Percentiles rank a stretch among this genome's conserved stretches.
These are phyloP conservation scores for Sarcomyxa edulis DNA, from an alignment of 768 basidiomycete species.

Conservation along the genomic window DNA sequence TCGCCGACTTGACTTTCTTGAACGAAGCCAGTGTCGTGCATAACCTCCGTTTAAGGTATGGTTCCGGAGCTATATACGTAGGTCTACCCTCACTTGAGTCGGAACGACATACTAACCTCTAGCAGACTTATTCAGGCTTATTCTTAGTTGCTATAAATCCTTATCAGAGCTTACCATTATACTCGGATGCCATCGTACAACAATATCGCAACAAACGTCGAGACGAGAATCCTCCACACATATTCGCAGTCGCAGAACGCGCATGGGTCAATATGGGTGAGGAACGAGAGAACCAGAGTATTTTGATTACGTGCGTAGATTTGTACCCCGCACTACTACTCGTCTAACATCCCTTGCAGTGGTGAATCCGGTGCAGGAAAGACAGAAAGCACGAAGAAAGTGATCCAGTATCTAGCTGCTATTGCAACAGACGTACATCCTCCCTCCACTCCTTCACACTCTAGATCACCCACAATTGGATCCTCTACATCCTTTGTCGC, in stretches of 20 bases:
- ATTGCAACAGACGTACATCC: constrained; percentile 82
- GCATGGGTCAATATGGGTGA: constrained; percentile 99
- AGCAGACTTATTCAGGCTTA: constrained; percentile 88
- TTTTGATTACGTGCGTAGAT: constrained; percentile 85
- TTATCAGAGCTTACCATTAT: constrained; percentile 87
- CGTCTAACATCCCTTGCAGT: constrained; percentile 33
- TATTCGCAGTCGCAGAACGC: constrained; percentile 94
- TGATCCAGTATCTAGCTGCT: constrained; percentile 97
- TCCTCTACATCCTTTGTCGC: constrained; percentile 41
- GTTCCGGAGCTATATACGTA: constrained; percentile 89
- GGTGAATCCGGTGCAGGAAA: constrained; percentile 99
- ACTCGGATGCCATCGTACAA: constrained; percentile 82
- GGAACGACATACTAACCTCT: constrained; percentile 6
- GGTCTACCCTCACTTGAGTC: constrained; percentile 28
- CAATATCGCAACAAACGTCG: constrained; percentile 87
- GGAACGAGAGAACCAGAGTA: constrained; percentile 95
- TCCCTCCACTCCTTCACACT: constrained; percentile 52
- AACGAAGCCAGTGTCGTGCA: constrained; percentile 99
- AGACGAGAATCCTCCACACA: constrained; percentile 92
- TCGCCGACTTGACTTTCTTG: constrained; percentile 94
- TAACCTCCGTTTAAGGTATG: constrained; percentile 88
- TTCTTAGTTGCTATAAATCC: constrained; percentile 99
- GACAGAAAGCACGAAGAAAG: constrained; percentile 98
- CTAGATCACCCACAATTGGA: constrained; percentile 59
- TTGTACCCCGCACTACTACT: constrained; percentile 1